Conservation (phyloP, 371 early-diverging fungal species). For the Haplosporangium sp. region DNA sequence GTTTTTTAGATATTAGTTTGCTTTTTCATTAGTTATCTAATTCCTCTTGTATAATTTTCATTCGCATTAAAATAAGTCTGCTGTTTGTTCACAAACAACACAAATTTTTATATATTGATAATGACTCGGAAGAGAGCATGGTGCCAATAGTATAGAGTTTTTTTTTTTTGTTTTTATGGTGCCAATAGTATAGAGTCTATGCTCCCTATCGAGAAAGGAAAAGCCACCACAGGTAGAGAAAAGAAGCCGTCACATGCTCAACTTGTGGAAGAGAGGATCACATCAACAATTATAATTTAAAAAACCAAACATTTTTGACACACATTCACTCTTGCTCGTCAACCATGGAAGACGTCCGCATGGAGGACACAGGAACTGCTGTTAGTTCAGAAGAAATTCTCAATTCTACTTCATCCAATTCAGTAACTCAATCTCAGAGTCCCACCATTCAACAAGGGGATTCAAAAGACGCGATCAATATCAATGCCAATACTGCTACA, state of each 20-base stretch:
- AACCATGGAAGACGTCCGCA: conserved; percentile 47
- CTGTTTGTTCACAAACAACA: no score
- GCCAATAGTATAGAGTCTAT: neutral
- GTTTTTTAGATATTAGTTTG: neutral
- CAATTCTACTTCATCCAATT: neutral
- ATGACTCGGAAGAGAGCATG: no score
- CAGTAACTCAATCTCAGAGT: neutral
- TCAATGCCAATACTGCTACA: neutral
- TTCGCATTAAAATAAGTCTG: neutral
- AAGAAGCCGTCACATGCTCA: neutral
- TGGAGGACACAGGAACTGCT: conserved; percentile 24
- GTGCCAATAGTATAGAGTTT: neutral
- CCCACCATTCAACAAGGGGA: neutral
- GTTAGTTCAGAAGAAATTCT: neutral
- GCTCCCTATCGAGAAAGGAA: neutral
- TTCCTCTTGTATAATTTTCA: neutral
- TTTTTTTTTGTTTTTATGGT: no score
- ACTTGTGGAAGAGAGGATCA: neutral
- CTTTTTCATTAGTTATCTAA: neutral
- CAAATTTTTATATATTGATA: no score
- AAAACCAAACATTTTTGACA: neutral
- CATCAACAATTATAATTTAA: neutral
- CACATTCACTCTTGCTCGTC: neutral
- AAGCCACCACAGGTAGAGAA: neutral
- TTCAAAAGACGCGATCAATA: conserved; percentile 3